These are phyloP conservation scores for Metschnikowia similis DNA, from an alignment of 805 yeast genomes.

Conservation along the genomic window DNA sequence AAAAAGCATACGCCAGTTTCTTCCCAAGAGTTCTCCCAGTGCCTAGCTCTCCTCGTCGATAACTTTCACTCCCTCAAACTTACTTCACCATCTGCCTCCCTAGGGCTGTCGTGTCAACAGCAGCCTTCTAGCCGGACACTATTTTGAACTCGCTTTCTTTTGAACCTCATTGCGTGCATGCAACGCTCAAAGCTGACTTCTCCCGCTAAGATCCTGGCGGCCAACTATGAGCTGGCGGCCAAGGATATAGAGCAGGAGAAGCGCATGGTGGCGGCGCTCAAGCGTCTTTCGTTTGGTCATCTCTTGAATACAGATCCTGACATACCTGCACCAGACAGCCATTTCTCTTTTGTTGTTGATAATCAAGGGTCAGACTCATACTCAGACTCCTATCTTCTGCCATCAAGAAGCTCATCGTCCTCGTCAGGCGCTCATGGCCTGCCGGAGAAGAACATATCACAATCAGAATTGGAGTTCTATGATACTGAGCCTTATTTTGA, in stretches of 20 bases:
- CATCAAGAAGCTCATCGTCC: neutral
- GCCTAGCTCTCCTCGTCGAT: neutral
- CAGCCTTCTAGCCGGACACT: neutral
- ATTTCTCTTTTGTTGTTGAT: constrained; percentile 10
- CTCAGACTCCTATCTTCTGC: neutral
- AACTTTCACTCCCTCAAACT: neutral
- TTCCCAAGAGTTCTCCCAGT: neutral
- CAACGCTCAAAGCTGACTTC: constrained; percentile 8
- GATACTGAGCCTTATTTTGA: neutral
- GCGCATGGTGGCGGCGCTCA: constrained; percentile 67
- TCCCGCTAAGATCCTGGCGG: constrained; percentile 13
- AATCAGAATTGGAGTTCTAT: neutral
- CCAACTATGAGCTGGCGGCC: constrained; percentile 51
- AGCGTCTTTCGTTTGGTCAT: constrained; percentile 68
- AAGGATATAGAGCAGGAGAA: constrained; percentile 73
- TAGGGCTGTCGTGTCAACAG: neutral
- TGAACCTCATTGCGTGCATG: neutral
- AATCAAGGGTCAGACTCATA: constrained; percentile 3
- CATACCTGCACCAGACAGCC: constrained; percentile 43
- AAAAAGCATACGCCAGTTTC: neutral
- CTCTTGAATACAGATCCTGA: constrained; percentile 66
- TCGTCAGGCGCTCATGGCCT: neutral
- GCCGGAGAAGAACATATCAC: neutral
- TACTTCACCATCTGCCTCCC: neutral
- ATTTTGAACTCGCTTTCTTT: neutral